Conservation (phyloP, 345 rosid species). For the Anacardium occidentale region DNA sequence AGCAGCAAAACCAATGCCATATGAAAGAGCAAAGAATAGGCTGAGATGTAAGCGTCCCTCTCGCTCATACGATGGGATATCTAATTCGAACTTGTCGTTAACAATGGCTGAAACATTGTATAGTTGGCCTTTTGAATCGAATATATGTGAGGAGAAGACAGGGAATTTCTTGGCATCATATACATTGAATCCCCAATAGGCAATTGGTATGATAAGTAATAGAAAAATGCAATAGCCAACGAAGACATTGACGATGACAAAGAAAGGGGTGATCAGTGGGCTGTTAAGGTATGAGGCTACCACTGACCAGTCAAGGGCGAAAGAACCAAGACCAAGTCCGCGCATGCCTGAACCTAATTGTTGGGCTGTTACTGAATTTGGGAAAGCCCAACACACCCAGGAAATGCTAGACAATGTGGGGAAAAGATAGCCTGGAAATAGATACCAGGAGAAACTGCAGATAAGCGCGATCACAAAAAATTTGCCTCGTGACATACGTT, state of each 20-base stretch:
- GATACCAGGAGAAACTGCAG: conserved; percentile 64
- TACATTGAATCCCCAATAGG: conserved; percentile 44
- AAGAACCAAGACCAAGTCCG: conserved; percentile 55
- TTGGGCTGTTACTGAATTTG: conserved; percentile 54
- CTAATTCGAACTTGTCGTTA: conserved; percentile 50
- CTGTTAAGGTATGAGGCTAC: conserved; percentile 56
- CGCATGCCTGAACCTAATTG: conserved; percentile 57
- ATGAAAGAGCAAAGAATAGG: conserved; percentile 44
- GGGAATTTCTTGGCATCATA: conserved; percentile 50
- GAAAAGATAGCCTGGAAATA: conserved; percentile 59
- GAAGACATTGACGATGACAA: conserved; percentile 44
- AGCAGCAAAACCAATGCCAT: conserved; percentile 64
- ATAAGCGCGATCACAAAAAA: conserved; percentile 60
- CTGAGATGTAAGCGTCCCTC: conserved; percentile 51
- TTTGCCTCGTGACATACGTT: conserved; percentile 54
- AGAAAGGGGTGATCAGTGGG: conserved; percentile 60
- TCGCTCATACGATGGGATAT: conserved; percentile 33
- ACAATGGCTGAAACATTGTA: conserved; percentile 52
- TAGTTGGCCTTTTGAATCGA: conserved; percentile 32
- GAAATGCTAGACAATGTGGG: conserved; percentile 44
- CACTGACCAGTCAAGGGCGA: conserved; percentile 56
- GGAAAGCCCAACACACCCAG: conserved; percentile 59
- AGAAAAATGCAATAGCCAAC: conserved; percentile 38
- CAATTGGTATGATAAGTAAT: conserved; percentile 38
- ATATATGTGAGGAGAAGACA: conserved; percentile 52